Percentiles rank a stretch among this genome's conserved stretches.
Evolutionary conservation across 768 basidiomycete genomes (phyloP).

Genomic region (Termitomyces heimii): DNA sequence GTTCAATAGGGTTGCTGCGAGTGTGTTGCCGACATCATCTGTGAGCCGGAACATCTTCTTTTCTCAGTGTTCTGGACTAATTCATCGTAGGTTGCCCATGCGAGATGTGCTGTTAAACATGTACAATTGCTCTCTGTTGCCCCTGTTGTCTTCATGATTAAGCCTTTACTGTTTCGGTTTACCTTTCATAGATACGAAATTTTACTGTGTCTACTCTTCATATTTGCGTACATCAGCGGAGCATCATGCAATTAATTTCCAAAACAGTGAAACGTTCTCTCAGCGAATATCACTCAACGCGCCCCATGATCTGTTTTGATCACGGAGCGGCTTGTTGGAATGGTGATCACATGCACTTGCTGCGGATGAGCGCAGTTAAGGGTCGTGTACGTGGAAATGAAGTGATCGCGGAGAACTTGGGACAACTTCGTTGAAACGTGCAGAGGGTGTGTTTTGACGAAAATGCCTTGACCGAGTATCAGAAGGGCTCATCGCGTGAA

Average conservation of each 20-base stretch:
- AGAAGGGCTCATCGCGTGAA: too few species aligned
- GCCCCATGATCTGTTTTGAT: not conserved
- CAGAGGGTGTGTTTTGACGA: not conserved
- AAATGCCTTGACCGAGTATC: not conserved
- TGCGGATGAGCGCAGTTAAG: too few species aligned
- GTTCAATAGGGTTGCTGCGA: constrained; percentile 59
- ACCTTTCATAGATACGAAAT: not conserved
- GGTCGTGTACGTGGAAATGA: not conserved
- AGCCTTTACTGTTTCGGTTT: not conserved
- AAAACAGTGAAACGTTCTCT: not conserved
- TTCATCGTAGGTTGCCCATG: constrained; percentile 62
- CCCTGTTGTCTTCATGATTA: not conserved
- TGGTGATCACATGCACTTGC: not conserved
- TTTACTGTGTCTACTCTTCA: too few species aligned
- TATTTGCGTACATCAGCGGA: not conserved
- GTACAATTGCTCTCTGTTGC: constrained; percentile 17
- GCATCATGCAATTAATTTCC: not conserved
- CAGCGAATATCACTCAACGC: too few species aligned
- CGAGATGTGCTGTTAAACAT: constrained; percentile 63
- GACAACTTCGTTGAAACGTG: not conserved
- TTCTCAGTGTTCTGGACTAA: not conserved
- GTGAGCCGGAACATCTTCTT: constrained; percentile 31
- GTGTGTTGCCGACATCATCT: constrained; percentile 63
- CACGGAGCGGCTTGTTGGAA: not conserved
- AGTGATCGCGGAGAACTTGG: not conserved